Evolutionary conservation across 805 yeast species (phyloP), one percentile per base, ranked within the genome.

Genomic region (Cephaloascus fragrans): DNA sequence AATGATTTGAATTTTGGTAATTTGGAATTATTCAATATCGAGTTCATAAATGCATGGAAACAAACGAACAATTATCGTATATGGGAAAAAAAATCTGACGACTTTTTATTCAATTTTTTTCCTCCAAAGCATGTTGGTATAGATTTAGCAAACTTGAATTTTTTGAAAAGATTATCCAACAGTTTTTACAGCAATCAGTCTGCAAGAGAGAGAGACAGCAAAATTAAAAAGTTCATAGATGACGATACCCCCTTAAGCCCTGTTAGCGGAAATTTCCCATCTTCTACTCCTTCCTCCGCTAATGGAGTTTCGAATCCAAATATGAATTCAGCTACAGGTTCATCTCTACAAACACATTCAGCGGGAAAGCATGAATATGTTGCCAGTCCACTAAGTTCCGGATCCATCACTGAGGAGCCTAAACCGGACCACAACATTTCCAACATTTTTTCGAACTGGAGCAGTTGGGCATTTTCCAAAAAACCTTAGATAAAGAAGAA

Each of bases 1-100:
- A 41, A 39, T 23, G 47, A 47, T 37, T 19, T 28, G 14, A 48
- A 49, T 18, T 40, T 57, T 19, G 69, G 69, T 4, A 55, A 58
- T 36, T 39, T 57, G 19, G 35, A 45, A 16, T 44, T 52, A n/a
- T 67, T 66, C 48, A 56, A 57, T 39, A 37, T 41, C 5, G 49
- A 50, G n/a, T 67, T 62, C 42, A 49, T 63, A 14, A 51, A 47
- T 4, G 33, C 41, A 10, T 67, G 73, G 73, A 47, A 49, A 26
- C 16, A 32, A 4, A 55, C 70, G 4, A 50, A 56, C 18, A 66
- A 64, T 47, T 64, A 44, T 51, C 50, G 49, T 39, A 62, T 67
- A 23, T 67, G 73, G 73, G 50, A 64, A 33, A 36, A 51, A 12
- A 56, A 58, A 39, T 59, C 70, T 26, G 71, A 67, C 43, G 73